Conservation (phyloP, 306 rosid species). For the Sophora flavescens region DNA sequence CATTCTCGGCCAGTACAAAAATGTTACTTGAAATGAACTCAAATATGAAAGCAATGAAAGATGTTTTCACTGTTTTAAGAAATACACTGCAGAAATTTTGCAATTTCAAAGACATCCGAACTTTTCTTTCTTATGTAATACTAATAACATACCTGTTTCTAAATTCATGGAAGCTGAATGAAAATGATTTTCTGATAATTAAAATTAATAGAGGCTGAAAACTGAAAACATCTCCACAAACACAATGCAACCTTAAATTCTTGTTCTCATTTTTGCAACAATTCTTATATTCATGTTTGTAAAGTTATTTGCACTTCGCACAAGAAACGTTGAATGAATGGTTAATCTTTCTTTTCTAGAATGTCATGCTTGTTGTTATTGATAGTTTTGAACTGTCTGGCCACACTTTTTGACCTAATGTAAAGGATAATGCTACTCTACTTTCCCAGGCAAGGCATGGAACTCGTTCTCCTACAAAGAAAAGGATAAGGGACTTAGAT, state of each 20-base stretch:
- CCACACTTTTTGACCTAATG: neutral
- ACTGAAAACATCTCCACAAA: neutral
- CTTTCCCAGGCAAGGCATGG: slow-evolving; percentile 90
- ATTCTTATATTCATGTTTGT: neutral
- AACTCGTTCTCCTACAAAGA: slow-evolving; percentile 90
- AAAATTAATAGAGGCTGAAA: neutral
- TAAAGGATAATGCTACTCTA: slow-evolving; percentile 27
- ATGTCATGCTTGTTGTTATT: slow-evolving; percentile 11
- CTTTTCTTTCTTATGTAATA: neutral
- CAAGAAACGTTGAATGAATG: slow-evolving; percentile 10
- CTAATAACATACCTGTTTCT: neutral
- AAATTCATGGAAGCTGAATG: too few relatives aligned
- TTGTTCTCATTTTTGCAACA: neutral
- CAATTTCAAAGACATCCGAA: neutral
- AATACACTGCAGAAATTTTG: too few relatives aligned
- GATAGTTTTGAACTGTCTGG: slow-evolving; percentile 9
- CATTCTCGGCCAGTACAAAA: too few relatives aligned
- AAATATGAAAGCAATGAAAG: too few relatives aligned
- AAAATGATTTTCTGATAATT: too few relatives aligned
- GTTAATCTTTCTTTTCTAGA: slow-evolving; percentile 29
- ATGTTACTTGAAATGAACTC: neutral
- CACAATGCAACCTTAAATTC: neutral
- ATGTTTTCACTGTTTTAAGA: too few relatives aligned
- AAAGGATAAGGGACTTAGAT: slow-evolving; percentile 71
- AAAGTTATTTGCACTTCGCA: slow-evolving; percentile 12